Base-by-base conservation (phyloP, 2,329 filamentous ascomycete species). In the Ambrosiella xylebori region DNA sequence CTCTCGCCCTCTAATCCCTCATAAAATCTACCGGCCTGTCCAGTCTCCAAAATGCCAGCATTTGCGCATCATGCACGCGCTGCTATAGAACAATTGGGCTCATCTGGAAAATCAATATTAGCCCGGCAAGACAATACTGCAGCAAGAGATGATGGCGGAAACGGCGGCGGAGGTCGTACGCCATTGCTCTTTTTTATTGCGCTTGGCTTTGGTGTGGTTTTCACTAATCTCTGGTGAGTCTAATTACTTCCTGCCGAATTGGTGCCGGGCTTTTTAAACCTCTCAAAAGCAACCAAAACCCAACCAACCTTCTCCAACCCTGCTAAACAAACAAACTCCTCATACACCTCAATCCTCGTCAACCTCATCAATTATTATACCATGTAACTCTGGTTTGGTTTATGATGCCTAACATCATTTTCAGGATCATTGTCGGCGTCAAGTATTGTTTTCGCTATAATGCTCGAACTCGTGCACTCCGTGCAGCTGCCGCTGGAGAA, bases 391-490 rank as follows among this genome's bases (percentile, higher is more conserved):
- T 54, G 13, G 9, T 8, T 13, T 51, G 7, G 15, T 11, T 11
- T 11, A 19, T 9, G 17, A 27, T 57, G 36, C 19, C 41, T 40
- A 17, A n/a, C 35, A 19, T 41, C 37, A 64, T 69, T 64, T 63
- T 57, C 66, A 98, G 93, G 93, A 98, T 98, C 66, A 98, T 98
- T 65, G 93, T 98, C 61, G 93, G 93, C 64, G 93, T 98, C 61
- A 98, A 98, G 73, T 98, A 98, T 71, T 98, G 93, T 73, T 98
- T 98, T 72, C 81, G 93, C 65, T 97, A 98, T 71, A 97, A 97
- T 71, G 90, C 93, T 64, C 85, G 93, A 60, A 94, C 94, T 67
- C 85, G 93, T 56, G 82, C 84, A 61, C 73, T 88, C 66, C 82
- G 88, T 73, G 79, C 71, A n/a, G 38, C 39, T 40, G 52, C 17